These are phyloP conservation scores for Fusarium chlamydosporum DNA, from an alignment of 2,329 filamentous ascomycete genomes.

Conservation along the genomic window DNA sequence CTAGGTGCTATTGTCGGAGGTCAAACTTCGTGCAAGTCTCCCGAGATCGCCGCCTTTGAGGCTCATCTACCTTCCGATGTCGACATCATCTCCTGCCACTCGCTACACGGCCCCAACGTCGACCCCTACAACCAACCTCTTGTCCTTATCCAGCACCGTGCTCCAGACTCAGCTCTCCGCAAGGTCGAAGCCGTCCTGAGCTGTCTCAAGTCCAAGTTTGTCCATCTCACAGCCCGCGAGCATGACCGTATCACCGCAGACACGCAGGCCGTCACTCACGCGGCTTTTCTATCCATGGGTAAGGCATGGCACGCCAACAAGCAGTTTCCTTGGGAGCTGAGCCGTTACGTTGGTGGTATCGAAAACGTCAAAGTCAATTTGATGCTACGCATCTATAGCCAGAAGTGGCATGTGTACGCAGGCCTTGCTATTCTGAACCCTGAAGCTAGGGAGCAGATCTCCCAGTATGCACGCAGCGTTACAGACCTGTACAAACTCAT, in stretches of 20 bases:
- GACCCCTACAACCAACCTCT: constrained; percentile 91
- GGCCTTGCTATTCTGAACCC: constrained; percentile 97
- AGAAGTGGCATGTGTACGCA: constrained; percentile 99
- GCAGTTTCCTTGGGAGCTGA: constrained; percentile 96
- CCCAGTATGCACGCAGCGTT: constrained; percentile 91
- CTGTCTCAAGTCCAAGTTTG: constrained; percentile 87
- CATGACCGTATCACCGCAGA: constrained; percentile 98
- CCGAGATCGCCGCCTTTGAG: constrained; percentile 95
- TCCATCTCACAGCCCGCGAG: constrained; percentile 86
- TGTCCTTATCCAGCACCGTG: constrained; percentile 93
- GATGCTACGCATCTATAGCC: constrained; percentile 95
- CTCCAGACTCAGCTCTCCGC: constrained; percentile 78
- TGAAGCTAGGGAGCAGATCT: constrained; percentile 90
- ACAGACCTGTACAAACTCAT: constrained; percentile 98
- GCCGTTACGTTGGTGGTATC: constrained; percentile 96
- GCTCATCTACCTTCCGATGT: constrained; percentile 88
- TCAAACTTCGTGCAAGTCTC: constrained; percentile 98
- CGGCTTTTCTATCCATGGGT: constrained; percentile 97
- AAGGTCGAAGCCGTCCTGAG: constrained; percentile 86
- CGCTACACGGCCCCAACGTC: constrained; percentile 92
- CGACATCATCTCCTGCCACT: constrained; percentile 95
- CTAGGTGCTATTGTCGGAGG: constrained; percentile 95
- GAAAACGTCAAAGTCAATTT: constrained; percentile 99
- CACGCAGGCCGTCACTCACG: constrained; percentile 97
- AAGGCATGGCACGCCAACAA: constrained; percentile 96